A percentile compares a stretch with the other conserved stretches of the same genome.
Evolutionary conservation across 2,329 filamentous ascomycete species (phyloP).

Genomic region (Trichoderma aggressivum): DNA sequence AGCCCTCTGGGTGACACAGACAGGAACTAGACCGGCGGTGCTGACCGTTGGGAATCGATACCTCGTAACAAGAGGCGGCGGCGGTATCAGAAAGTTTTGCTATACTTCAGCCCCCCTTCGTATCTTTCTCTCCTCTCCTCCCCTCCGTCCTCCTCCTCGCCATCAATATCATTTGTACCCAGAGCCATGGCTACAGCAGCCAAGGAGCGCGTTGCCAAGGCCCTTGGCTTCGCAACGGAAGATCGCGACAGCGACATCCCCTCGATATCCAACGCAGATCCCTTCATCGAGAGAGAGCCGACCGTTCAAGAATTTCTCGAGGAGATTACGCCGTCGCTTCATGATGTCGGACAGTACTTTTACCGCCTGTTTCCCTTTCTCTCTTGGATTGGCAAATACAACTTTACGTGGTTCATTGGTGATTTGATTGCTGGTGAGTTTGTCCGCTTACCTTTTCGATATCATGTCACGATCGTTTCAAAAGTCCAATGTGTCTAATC

Average conservation of each 20-base stretch:
- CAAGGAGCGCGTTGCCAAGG: conserved; percentile 31
- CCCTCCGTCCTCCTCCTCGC: neutral
- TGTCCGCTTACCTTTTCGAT: neutral
- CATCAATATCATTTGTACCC: neutral
- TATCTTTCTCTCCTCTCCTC: neutral
- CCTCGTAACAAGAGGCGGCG: neutral
- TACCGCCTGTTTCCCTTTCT: conserved; percentile 47
- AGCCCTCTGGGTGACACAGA: neutral
- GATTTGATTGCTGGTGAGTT: conserved; percentile 43
- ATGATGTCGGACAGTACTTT: conserved; percentile 34
- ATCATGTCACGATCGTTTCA: neutral
- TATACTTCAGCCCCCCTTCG: neutral
- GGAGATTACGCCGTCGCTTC: conserved; percentile 36
- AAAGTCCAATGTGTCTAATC: conserved; percentile 18
- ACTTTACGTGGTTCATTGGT: conserved; percentile 45
- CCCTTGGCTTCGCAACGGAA: conserved; percentile 33
- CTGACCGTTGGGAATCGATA: neutral
- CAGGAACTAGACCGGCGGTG: neutral
- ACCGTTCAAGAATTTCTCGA: conserved; percentile 41
- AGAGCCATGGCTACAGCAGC: conserved; percentile 18
- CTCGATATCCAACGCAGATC: conserved; percentile 36
- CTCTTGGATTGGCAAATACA: conserved; percentile 50
- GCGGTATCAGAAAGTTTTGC: neutral
- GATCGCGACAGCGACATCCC: conserved; percentile 34
- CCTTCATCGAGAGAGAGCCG: conserved; percentile 41